Evolutionary conservation across 2,329 filamentous ascomycete species (phyloP).

Genomic region (Dothistroma pini): DNA sequence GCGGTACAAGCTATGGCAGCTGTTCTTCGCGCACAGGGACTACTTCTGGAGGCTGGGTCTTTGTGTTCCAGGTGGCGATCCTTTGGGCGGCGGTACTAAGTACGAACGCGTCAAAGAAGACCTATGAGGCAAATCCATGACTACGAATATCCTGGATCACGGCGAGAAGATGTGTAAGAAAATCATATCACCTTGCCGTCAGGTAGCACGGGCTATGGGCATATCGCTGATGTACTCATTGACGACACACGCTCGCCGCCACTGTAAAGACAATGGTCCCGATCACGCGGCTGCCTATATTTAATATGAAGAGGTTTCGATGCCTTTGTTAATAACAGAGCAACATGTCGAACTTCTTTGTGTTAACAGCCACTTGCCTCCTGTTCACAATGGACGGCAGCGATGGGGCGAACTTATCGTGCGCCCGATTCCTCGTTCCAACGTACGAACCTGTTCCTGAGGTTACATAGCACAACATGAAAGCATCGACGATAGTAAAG

Average conservation of each 20-base stretch:
- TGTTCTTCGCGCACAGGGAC: conserved; percentile 90
- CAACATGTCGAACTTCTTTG: conserved; percentile 1
- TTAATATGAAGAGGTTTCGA: neutral
- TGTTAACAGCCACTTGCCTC: neutral
- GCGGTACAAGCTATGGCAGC: conserved; percentile 78
- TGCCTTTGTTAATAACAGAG: neutral
- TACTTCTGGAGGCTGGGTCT: conserved; percentile 94
- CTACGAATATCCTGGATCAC: neutral
- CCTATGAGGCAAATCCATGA: conserved; percentile 26
- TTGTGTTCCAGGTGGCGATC: conserved; percentile 62
- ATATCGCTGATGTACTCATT: neutral
- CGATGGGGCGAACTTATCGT: neutral
- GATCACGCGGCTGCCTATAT: neutral
- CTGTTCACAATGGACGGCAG: neutral
- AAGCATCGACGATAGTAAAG: conserved; percentile 3
- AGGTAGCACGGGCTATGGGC: neutral
- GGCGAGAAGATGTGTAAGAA: neutral
- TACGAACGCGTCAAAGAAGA: conserved; percentile 18
- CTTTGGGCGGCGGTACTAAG: conserved; percentile 27
- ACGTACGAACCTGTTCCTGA: neutral
- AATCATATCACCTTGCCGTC: neutral
- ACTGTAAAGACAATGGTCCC: neutral
- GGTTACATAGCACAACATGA: conserved; percentile 2
- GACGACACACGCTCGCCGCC: neutral
- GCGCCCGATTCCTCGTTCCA: neutral